Evolutionary conservation across 805 yeast species (phyloP), one percentile per base, ranked within the genome.

Genomic region (Candida suzukii): DNA sequence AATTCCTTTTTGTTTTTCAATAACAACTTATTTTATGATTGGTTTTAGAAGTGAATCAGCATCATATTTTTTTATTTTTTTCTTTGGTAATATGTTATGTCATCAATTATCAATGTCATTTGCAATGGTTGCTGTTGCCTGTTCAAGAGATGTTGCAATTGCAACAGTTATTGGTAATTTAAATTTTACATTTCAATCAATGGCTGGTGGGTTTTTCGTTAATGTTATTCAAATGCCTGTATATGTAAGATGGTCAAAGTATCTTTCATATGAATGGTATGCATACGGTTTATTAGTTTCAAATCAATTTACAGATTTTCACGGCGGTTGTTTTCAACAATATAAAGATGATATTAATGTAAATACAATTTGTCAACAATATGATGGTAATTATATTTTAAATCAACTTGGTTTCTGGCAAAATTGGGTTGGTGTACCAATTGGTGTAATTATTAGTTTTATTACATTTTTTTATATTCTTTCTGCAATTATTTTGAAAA

Each of bases 171-270:
- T 78, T n/a, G 70, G 77, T 26, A 84, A 83, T 51, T 55, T 78
- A 40, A 71, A 78, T 45, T 83, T 77, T 54, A 85, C 88, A 25
- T 62, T 83, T 22, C 87, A 85, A 52, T 76, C 85, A 40, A 74
- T 83, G 70, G 86, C 87, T 0, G 80, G 87, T 57, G 96, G 95
- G 1, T 84, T 76, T 60, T 86, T 83, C 53, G 83, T 81, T 19
- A 85, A 86, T 57, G 76, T 88, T 1, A 66, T 68, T 8, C 70
- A 76, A 1, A 71, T 86, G 78, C 95, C 95, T 0, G 95, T 84
- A 1, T 88, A 88, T 52, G 95, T 87, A 9, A 68, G 87, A 28
- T 87, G 96, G 96, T 72, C 81, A 5, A 84, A 82, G 54, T 87
- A 83, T 58, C 64, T 80, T 42, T 80, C 91, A 0, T 83, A 75